Evolutionary conservation across 768 basidiomycete genomes (phyloP).

Genomic region (Podaxis sp.): DNA sequence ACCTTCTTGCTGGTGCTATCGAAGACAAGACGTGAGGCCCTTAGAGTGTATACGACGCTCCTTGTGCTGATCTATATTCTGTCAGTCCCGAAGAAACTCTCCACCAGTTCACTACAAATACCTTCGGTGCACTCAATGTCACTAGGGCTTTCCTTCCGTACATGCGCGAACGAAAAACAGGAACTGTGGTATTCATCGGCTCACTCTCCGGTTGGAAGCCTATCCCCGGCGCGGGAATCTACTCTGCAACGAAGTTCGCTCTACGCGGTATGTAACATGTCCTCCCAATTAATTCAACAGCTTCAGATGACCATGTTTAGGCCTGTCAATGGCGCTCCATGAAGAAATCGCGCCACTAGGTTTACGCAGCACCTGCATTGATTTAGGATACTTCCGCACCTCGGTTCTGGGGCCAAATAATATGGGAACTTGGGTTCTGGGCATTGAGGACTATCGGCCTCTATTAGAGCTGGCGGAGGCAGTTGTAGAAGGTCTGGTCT

Average conservation of each 20-base stretch:
- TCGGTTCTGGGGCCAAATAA: conserved; percentile 27
- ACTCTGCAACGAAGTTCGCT: conserved; percentile 38
- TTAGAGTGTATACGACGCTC: not conserved
- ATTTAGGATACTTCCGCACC: conserved; percentile 40
- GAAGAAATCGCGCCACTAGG: conserved; percentile 37
- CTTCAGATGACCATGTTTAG: conserved; percentile 15
- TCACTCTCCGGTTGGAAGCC: conserved; percentile 39
- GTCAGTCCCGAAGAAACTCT: conserved; percentile 41
- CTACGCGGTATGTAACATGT: conserved; percentile 23
- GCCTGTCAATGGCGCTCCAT: conserved; percentile 29
- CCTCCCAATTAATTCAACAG: not conserved
- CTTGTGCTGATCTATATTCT: not conserved
- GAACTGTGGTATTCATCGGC: conserved; percentile 42
- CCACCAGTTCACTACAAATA: conserved; percentile 39
- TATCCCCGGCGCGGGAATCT: conserved; percentile 34
- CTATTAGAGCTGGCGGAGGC: conserved; percentile 23
- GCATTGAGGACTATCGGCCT: conserved; percentile 32
- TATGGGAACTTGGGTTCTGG: conserved; percentile 25
- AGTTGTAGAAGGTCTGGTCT: conserved; percentile 22
- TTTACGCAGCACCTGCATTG: conserved; percentile 33
- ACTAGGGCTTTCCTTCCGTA: conserved; percentile 45
- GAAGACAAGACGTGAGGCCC: conserved; percentile 31
- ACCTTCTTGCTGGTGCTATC: conserved; percentile 30
- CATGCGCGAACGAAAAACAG: conserved; percentile 40
- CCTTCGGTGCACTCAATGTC: conserved; percentile 45